Evolutionary conservation across 2,329 filamentous ascomycete species (phyloP).

Genomic region (Xenosphaeropsis pyriputrescens): DNA sequence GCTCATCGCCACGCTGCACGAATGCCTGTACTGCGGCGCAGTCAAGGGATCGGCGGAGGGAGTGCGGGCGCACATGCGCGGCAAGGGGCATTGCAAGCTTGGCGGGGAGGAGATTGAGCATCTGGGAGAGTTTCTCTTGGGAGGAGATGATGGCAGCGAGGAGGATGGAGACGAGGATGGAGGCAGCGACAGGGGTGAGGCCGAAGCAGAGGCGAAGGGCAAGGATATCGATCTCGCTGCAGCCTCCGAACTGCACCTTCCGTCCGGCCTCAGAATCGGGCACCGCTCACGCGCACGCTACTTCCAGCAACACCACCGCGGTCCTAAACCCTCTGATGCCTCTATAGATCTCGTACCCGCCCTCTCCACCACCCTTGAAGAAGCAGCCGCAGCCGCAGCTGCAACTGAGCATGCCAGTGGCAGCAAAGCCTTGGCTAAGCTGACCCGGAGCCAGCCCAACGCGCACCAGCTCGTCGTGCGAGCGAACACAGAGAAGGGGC

Average conservation of each 20-base stretch:
- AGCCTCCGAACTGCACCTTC: slow-evolving; percentile 18
- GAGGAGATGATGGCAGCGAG: no score
- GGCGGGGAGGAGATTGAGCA: no score
- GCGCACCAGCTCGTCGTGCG: slow-evolving; percentile 2
- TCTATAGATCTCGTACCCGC: no score
- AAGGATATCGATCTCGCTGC: slow-evolving; percentile 4
- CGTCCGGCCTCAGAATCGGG: slow-evolving; percentile 21
- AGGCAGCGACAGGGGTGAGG: neutral
- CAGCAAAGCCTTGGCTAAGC: no score
- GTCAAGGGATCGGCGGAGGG: no score
- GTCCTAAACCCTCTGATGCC: neutral
- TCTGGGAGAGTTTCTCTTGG: no score
- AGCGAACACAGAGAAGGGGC: slow-evolving; percentile 2
- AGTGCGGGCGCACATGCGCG: no score
- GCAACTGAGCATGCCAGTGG: neutral
- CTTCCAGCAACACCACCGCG: slow-evolving; percentile 2
- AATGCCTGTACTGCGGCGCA: no score
- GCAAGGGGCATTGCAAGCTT: no score
- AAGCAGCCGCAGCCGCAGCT: neutral
- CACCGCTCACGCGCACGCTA: slow-evolving; percentile 9
- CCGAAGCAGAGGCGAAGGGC: neutral
- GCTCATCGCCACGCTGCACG: no score
- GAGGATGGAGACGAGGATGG: neutral
- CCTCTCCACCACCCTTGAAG: neutral
- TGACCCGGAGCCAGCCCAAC: no score